Evolutionary conservation across 23 red algal genomes (phyloP), one percentile per base, ranked within the genome.

Genomic region (Chondrus crispus): DNA sequence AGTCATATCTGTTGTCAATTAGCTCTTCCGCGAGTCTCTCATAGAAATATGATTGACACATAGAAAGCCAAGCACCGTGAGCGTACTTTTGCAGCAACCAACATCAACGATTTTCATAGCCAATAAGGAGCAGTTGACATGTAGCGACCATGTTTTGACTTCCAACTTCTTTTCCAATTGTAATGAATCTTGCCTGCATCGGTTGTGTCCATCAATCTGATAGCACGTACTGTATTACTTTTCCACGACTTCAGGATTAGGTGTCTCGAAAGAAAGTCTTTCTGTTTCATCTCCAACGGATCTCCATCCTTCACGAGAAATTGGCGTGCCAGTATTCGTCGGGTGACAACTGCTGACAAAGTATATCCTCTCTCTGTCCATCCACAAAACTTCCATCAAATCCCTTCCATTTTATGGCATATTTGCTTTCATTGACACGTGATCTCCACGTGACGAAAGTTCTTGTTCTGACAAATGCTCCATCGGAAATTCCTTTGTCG

Each of bases 141-240:
- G 12, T 22, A 46, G n/a, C 11, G 52, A 69, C 83, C 83, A 88
- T 6, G 72, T 62, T 62, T 69, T 62, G 6, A 68, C 39, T 30
- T 19, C 63, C 6, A 88, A 36, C 41, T 73, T 88, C 42, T 88
- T 69, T 30, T 88, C 83, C 14, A 88, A 24, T 5, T 74, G n/a
- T 32, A 88, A 39, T 8, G 10, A n/a, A 73, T 87, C 60, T 73
- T 87, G 83, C 3, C 83, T 55, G 83, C 62, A 87, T 66, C 83
- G 53, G 83, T 87, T 87, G 60, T 87, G 63, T 4, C 53, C 24
- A 37, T 87, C 52, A 44, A 81, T 24, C 16, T 48, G 14, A 81
- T 10, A 29, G 46, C 74, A 52, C 37, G 74, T 44, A 24, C 16
- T n/a, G 35, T 81, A 81, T 16, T 81, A 81, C 13, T 19, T 81